phyloP scores from a whole-genome alignment of 345 rosid species.

The Acer yangbiense region DNA sequence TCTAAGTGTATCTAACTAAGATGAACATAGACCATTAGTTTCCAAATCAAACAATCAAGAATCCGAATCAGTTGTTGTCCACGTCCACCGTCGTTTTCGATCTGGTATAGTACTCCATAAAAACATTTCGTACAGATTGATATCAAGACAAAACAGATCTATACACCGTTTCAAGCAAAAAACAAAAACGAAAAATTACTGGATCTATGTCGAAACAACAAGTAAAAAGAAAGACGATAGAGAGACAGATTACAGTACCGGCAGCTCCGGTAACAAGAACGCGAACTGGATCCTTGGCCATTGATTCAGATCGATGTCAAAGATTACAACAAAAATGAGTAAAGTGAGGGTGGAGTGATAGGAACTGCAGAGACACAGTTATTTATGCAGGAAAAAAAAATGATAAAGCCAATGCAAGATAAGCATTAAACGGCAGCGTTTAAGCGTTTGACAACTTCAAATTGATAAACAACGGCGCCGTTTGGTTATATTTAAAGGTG shows the following conservation, averaged over 20 bases:
- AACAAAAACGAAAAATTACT: background rate
- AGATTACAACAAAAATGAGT: background rate
- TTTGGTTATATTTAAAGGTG: background rate
- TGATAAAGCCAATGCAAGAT: background rate
- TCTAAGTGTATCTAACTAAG: too few species aligned
- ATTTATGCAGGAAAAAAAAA: background rate
- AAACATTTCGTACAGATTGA: background rate
- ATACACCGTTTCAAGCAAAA: background rate
- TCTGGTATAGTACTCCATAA: background rate
- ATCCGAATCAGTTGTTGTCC: background rate
- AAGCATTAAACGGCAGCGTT: background rate
- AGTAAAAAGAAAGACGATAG: background rate
- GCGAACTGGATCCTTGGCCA: slow-evolving; percentile 95
- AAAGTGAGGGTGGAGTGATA: background rate
- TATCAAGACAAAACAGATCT: slow-evolving; percentile 17
- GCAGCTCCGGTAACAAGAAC: slow-evolving; percentile 99
- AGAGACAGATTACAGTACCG: slow-evolving; percentile 44
- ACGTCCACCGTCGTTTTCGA: background rate
- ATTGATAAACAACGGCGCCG: too few species aligned
- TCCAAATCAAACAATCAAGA: background rate
- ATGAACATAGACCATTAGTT: background rate
- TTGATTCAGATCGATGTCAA: slow-evolving; percentile 27
- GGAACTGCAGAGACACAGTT: background rate
- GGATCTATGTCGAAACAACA: slow-evolving; percentile 18
- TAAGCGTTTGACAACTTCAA: too few species aligned